Percentiles rank a stretch among this genome's conserved stretches.
phyloP scores from a whole-genome alignment of 805 yeast species.

The Starmerella scarabaei region DNA sequence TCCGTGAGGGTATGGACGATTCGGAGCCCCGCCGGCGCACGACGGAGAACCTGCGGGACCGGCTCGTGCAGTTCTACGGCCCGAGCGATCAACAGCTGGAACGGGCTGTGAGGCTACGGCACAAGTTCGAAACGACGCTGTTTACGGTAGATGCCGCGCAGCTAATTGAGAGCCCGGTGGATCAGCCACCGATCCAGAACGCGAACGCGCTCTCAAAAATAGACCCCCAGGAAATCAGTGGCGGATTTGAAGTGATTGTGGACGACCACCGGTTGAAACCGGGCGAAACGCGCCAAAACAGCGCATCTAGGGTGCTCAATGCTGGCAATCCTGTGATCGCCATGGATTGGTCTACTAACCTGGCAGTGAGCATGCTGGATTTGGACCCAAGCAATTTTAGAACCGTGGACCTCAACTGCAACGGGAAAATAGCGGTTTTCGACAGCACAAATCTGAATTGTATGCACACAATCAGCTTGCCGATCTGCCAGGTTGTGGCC shows the following conservation, averaged over 20 bases:
- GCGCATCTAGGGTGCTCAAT: slow-evolving; percentile 10
- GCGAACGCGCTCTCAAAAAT: not conserved
- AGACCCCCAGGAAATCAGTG: not conserved
- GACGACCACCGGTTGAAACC: slow-evolving; percentile 10
- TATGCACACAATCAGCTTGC: too few relatives aligned
- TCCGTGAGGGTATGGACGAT: too few relatives aligned
- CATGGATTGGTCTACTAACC: slow-evolving; percentile 7
- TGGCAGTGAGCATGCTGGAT: slow-evolving; percentile 20
- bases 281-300: slow-evolving; percentile 1
- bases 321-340: slow-evolving; percentile 11
- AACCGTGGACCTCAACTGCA: not conserved
- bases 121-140: slow-evolving; percentile 37
- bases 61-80: slow-evolving; percentile 39
- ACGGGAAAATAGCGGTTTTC: not conserved
- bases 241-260: slow-evolving; percentile 1
- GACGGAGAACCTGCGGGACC: slow-evolving; percentile 32
- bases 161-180: too few relatives aligned
- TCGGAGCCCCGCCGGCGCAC: too few relatives aligned
- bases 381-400: slow-evolving; percentile 28
- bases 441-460: not conserved
- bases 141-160: slow-evolving; percentile 32
- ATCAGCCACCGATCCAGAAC: not conserved
- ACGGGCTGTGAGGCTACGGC: slow-evolving; percentile 34
- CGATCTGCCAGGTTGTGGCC: not conserved
- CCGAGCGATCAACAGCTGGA: slow-evolving; percentile 34